Evolutionary conservation across 768 basidiomycete genomes (phyloP).

Genomic region (Termitomyces sp.): DNA sequence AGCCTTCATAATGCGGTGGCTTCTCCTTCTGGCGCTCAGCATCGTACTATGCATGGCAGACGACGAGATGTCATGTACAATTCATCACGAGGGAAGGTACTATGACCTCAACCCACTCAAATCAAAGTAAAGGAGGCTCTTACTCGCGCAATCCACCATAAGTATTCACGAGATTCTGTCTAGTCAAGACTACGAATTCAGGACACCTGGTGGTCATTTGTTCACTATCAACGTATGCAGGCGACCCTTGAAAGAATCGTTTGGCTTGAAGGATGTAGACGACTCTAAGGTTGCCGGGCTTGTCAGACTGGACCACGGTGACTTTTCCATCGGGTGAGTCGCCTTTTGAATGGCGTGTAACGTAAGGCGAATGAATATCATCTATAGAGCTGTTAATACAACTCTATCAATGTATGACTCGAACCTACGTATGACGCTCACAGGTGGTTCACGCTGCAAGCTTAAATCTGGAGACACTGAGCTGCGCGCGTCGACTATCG

Average conservation of each 20-base stretch:
- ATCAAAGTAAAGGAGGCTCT: slow-evolving; percentile 40
- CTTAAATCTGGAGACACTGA: slow-evolving; percentile 35
- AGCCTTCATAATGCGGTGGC: not conserved
- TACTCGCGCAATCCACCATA: slow-evolving; percentile 7
- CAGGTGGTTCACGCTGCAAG: slow-evolving; percentile 65
- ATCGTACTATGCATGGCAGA: slow-evolving; percentile 17
- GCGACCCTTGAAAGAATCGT: slow-evolving; percentile 53
- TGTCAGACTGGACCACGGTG: slow-evolving; percentile 57
- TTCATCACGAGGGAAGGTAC: slow-evolving; percentile 52
- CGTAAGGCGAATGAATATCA: not conserved
- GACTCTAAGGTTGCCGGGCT: slow-evolving; percentile 60
- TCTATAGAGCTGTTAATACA: slow-evolving; percentile 56
- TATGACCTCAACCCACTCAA: slow-evolving; percentile 68
- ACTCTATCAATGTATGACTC: slow-evolving; percentile 55
- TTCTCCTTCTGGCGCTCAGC: not conserved
- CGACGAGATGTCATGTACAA: slow-evolving; percentile 63
- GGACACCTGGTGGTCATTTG: slow-evolving; percentile 43
- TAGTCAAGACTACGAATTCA: slow-evolving; percentile 66
- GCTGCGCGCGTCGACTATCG: slow-evolving; percentile 58
- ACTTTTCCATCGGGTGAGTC: slow-evolving; percentile 72
- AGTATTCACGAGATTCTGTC: slow-evolving; percentile 11
- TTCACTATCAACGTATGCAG: slow-evolving; percentile 68
- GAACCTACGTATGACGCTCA: slow-evolving; percentile 54
- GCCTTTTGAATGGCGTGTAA: not conserved
- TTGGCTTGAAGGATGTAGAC: slow-evolving; percentile 53